phyloP scores from a whole-genome alignment of 2,329 filamentous ascomycete species.

The Leptodontidium sp. region DNA sequence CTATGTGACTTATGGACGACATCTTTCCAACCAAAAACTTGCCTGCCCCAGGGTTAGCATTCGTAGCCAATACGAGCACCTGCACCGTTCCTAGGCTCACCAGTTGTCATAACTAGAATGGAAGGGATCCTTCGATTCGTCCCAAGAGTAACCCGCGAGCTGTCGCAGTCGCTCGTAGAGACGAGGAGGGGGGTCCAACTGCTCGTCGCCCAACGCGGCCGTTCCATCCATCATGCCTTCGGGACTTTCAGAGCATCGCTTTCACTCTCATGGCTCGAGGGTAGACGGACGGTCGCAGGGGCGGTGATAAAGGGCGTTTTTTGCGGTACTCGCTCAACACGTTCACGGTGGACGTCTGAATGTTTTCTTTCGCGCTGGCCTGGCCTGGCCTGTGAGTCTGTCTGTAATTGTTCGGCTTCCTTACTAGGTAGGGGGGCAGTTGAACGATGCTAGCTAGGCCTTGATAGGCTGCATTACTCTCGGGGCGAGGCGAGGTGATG shows the following conservation, averaged over 20 bases:
- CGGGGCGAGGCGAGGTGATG: neutral
- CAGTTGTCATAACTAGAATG: slow-evolving; percentile 89
- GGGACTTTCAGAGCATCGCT: slow-evolving; percentile 19
- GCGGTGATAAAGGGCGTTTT: neutral
- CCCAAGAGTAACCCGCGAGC: slow-evolving; percentile 79
- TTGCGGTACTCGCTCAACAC: slow-evolving; percentile 5
- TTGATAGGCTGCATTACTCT: slow-evolving; percentile 10
- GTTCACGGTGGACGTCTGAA: slow-evolving; percentile 2
- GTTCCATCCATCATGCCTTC: slow-evolving; percentile 41
- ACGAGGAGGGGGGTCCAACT: slow-evolving; percentile 68
- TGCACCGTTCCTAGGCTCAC: slow-evolving; percentile 53
- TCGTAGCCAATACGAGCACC: neutral
- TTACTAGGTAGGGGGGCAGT: neutral
- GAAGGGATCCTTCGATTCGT: slow-evolving; percentile 65
- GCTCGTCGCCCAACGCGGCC: slow-evolving; percentile 38
- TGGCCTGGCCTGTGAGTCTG: neutral
- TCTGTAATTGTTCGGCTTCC: neutral
- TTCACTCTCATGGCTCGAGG: slow-evolving; percentile 28
- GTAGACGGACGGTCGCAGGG: neutral
- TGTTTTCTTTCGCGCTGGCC: slow-evolving; percentile 6
- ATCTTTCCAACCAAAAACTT: slow-evolving; percentile 67
- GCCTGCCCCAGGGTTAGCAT: slow-evolving; percentile 53
- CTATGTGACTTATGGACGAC: slow-evolving; percentile 38
- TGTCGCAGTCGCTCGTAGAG: slow-evolving; percentile 78
- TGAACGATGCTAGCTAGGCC: neutral